Conservation (phyloP, 805 yeast genomes). For the Candida nitratophila region DNA sequence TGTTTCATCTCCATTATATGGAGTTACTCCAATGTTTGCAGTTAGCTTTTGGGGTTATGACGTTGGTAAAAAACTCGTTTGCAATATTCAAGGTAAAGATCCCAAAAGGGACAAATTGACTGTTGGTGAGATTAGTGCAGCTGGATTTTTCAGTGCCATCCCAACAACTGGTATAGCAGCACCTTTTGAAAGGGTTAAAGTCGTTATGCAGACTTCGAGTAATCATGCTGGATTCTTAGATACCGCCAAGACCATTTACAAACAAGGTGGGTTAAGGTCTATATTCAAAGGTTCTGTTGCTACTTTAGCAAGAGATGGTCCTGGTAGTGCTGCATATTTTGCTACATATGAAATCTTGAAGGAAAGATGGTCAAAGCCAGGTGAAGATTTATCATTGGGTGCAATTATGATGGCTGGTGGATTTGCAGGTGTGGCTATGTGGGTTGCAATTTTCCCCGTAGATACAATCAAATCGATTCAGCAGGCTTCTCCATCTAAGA, state of each 20-base stretch:
- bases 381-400: constrained; percentile 50
- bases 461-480: constrained; percentile 88
- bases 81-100: constrained; percentile 29
- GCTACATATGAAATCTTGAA: constrained; percentile 89
- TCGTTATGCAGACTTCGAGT: constrained; percentile 70
- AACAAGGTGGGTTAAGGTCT: constrained; percentile 76
- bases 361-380: constrained; percentile 41
- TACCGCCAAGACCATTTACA: constrained; percentile 61
- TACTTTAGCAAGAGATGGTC: constrained; percentile 93
- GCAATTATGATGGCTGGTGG: constrained; percentile 92
- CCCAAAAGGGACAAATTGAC: constrained; percentile 36
- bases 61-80: constrained; percentile 74
- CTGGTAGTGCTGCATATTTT: constrained; percentile 92
- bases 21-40: constrained; percentile 98
- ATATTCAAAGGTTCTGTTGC: constrained; percentile 89
- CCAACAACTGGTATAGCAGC: constrained; percentile 97
- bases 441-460: constrained; percentile 92
- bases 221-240: constrained; percentile 41
- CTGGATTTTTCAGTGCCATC: constrained; percentile 90
- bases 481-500: constrained; percentile 51
- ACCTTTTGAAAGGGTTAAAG: constrained; percentile 94
- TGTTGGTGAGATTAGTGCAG: constrained; percentile 70
- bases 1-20: constrained; percentile 88
- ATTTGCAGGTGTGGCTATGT: constrained; percentile 93
- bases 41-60: constrained; percentile 98